Base-by-base conservation (phyloP, 1,139 yeast genomes). In the Trichomonascaceae sp. region DNA sequence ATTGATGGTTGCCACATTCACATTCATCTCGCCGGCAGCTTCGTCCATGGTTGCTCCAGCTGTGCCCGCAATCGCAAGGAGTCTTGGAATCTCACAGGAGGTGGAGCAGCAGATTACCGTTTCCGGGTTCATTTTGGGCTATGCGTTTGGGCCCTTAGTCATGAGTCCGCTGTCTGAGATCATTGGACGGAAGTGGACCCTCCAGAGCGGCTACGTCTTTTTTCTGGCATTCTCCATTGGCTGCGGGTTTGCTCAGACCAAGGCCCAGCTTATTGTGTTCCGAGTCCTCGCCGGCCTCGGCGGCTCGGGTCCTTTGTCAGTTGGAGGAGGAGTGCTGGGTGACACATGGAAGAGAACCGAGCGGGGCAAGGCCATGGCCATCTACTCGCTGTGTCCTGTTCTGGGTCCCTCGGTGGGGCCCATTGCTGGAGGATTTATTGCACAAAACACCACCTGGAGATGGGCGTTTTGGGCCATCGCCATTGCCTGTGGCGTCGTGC, bases 341-440 rank as follows among this genome's bases (percentile, higher is more conserved):
- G 82, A 75, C 47, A 52, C 73, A 28, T 74, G 66, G 59, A 58
- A 60, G 28, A 70, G 69, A 37, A 50, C 56, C 26, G 63, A 68
- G 30, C 60, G 81, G 29, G 72, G 68, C 26, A 46, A 59, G 27
- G 80, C 80, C 2, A 59, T 74, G 61, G 72, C 75, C 0, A 53
- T 70, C 4, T 74, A 69, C 50, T 63, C 74, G 0, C 46, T 72
- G 18, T 72, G 74, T 22, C 79, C 81, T 1, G 35, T 49, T 8
- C 54, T 75, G 32, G 87, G 84, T 0, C 79, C 80, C 1, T 69
- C 70, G 0, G 51, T 74, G 32, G 77, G 76, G 0, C 77, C 78
- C 1, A 59, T 73, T 3, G 59, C 71, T 16, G 63, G 74, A 1
- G 77, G 78, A 1, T 72, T 65, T 44, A 67, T 74, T 25, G 73